Conservation (phyloP, 1,139 yeast species). For the Pichia sp. region DNA sequence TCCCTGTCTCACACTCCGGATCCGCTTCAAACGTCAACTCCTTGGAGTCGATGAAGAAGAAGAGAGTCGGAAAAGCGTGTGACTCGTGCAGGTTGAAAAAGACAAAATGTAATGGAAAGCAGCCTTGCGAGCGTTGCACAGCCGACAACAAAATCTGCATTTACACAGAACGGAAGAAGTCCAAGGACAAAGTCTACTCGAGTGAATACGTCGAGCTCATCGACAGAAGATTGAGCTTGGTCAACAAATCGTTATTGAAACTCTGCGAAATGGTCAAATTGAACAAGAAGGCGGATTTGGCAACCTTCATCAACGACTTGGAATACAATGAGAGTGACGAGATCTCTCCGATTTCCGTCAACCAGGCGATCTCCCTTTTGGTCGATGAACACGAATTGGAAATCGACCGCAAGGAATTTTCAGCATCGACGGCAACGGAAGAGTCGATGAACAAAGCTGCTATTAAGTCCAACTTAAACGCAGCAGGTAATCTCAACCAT, state of each 20-base stretch:
- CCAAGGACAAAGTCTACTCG: constrained; percentile 59
- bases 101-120: constrained; percentile 69
- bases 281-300: constrained; percentile 24
- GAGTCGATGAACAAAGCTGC: constrained; percentile 9
- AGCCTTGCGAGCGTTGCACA: constrained; percentile 68
- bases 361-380: constrained; percentile 45
- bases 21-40: not conserved
- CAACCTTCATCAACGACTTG: constrained; percentile 22
- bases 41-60: constrained; percentile 42
- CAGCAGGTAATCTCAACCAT: not conserved
- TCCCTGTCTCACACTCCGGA: constrained; percentile 27
- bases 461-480: not conserved
- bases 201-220: constrained; percentile 66
- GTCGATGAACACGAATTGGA: constrained; percentile 32
- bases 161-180: constrained; percentile 63
- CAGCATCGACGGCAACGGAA: constrained; percentile 6
- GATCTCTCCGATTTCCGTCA: constrained; percentile 40
- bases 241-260: constrained; percentile 51
- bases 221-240: constrained; percentile 61
- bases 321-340: constrained; percentile 24
- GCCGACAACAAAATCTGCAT: constrained; percentile 73
- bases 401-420: constrained; percentile 10
- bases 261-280: constrained; percentile 37
- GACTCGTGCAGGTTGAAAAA: constrained; percentile 74
- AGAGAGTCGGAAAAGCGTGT: constrained; percentile 77